A percentile compares a stretch with the other conserved stretches of the same genome.
Conservation (phyloP, 2,329 filamentous ascomycete genomes). For the Canariomyces notabilis region DNA sequence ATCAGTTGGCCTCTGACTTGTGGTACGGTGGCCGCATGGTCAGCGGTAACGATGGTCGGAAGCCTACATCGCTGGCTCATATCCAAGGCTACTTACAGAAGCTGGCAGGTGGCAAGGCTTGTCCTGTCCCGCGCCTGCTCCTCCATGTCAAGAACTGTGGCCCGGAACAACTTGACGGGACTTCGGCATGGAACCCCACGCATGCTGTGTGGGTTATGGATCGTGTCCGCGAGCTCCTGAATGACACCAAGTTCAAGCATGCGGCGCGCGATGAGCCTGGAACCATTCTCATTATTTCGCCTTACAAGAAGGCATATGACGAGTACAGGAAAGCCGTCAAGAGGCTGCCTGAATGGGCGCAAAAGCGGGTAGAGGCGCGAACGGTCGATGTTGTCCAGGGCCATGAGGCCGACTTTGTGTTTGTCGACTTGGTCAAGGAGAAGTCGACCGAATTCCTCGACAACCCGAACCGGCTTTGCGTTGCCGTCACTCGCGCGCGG, state of each 20-base stretch:
- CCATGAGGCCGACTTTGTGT: conserved; percentile 44
- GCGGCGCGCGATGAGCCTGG: conserved; percentile 24
- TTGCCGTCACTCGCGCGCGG: conserved; percentile 41
- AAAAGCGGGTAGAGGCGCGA: conserved; percentile 34
- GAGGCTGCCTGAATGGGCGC: conserved; percentile 24
- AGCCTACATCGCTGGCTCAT: conserved; percentile 15
- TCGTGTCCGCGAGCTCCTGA: conserved; percentile 22
- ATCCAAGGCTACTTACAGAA: neutral
- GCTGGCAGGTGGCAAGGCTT: neutral
- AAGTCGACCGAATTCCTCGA: conserved; percentile 38
- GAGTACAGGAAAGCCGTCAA: conserved; percentile 31
- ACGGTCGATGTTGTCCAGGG: conserved; percentile 44
- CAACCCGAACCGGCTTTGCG: conserved; percentile 40
- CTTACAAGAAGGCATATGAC: conserved; percentile 36
- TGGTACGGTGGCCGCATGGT: conserved; percentile 36
- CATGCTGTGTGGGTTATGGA: conserved; percentile 36
- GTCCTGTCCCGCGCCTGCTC: conserved; percentile 35
- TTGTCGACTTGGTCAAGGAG: conserved; percentile 43
- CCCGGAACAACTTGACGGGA: conserved; percentile 15
- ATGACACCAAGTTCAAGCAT: conserved; percentile 31
- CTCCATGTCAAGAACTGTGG: conserved; percentile 26
- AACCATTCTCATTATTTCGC: conserved; percentile 40
- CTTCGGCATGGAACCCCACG: conserved; percentile 38
- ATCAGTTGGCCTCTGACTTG: conserved; percentile 34
- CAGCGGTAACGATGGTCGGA: neutral